A percentile compares a stretch with the other conserved stretches of the same genome.
Conservation (phyloP, 1,139 yeast genomes). For the Yamadazyma membranifaciens region DNA sequence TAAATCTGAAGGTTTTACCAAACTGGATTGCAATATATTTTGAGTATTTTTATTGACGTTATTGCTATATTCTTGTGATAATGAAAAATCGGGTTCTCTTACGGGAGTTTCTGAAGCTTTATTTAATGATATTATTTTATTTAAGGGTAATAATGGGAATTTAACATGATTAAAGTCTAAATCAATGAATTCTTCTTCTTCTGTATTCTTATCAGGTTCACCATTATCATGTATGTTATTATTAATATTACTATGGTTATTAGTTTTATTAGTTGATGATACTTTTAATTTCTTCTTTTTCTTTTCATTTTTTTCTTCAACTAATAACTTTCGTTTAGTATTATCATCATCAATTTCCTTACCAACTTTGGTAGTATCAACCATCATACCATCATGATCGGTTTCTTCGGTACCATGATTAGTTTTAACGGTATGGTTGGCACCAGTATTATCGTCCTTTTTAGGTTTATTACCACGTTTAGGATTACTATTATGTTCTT, state of each 20-base stretch:
- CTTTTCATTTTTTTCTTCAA: constrained; percentile 9
- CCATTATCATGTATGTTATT: background rate
- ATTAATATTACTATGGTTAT: no score
- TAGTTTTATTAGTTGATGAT: background rate
- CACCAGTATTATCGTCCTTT: constrained; percentile 20
- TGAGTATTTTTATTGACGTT: constrained; percentile 1
- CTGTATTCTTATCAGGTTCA: background rate
- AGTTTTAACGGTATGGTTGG: constrained; percentile 10
- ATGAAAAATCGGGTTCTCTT: background rate
- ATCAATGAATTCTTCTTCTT: constrained; percentile 6
- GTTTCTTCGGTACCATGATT: background rate
- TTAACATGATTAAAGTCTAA: constrained; percentile 2
- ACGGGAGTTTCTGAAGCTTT: background rate
- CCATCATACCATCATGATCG: no score
- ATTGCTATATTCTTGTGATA: constrained; percentile 4
- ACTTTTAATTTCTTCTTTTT: constrained; percentile 11
- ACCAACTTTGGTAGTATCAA: no score
- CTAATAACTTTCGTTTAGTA: constrained; percentile 5
- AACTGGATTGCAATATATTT: background rate
- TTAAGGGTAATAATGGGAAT: constrained; percentile 5
- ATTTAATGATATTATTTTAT: constrained; percentile 3
- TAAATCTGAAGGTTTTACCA: constrained; percentile 22
- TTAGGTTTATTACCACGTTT: constrained; percentile 34
- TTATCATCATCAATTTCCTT: constrained; percentile 1
- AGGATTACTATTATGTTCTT: constrained; percentile 35